These are phyloP conservation scores for Narthecium ossifragum DNA, from an alignment of 106 monocot genomes.

Conservation along the genomic window DNA sequence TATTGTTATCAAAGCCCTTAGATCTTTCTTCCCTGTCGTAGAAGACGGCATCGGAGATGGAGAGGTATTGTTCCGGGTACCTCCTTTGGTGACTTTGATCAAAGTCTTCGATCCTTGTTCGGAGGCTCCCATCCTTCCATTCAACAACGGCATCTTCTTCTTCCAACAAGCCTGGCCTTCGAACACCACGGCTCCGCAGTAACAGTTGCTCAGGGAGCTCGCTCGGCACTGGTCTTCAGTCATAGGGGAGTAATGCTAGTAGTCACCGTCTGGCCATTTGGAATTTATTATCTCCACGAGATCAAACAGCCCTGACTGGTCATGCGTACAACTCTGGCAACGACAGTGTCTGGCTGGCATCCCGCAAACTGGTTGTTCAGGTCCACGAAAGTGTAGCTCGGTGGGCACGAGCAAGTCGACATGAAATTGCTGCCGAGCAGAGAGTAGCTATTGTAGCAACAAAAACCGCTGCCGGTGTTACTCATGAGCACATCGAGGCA, in stretches of 20 bases:
- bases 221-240: slow-evolving; percentile 11
- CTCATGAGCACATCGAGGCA: not conserved
- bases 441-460: slow-evolving; percentile 36
- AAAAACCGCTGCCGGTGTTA: slow-evolving; percentile 16
- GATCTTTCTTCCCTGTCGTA: not conserved
- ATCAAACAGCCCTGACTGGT: not conserved
- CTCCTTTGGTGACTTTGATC: not conserved
- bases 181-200: slow-evolving; percentile 21
- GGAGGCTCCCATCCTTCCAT: not conserved
- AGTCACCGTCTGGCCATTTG: slow-evolving; percentile 12
- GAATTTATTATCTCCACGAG: not conserved
- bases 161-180: not conserved
- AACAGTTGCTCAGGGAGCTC: slow-evolving; percentile 24
- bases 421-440: not conserved
- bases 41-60: not conserved
- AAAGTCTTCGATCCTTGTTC: not conserved
- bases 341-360: slow-evolving; percentile 19
- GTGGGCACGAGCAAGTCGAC: slow-evolving; percentile 18
- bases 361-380: slow-evolving; percentile 7
- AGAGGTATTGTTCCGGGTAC: not conserved
- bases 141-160: slow-evolving; percentile 13
- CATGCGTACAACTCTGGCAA: not conserved
- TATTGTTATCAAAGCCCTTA: not conserved
- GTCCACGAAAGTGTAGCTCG: slow-evolving; percentile 11
- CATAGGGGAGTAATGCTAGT: slow-evolving; percentile 2